phyloP scores from a whole-genome alignment of 495 filamentous ascomycete genomes.

The Hyaloscypha bicolor region DNA sequence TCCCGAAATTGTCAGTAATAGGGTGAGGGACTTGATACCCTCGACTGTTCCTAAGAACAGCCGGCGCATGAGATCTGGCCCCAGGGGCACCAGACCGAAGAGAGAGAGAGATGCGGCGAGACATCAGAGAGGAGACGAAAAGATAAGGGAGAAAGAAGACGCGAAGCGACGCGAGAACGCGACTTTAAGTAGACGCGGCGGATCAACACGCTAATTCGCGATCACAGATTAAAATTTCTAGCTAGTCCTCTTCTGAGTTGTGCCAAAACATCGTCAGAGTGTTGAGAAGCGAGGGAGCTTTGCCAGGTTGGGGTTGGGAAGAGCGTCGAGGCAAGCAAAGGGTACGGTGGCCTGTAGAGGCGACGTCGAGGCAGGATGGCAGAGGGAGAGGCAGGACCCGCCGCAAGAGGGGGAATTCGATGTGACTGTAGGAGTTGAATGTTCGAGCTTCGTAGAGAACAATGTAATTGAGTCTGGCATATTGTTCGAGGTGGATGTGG shows the following conservation, averaged over 20 bases:
- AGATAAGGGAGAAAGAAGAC: neutral
- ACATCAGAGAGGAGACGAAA: neutral
- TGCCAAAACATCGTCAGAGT: neutral
- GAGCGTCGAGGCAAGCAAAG: neutral
- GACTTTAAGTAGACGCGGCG: neutral
- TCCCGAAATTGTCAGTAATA: neutral
- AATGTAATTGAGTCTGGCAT: too few relatives aligned
- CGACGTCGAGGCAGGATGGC: too few relatives aligned
- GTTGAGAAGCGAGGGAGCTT: neutral
- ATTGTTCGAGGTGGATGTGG: too few relatives aligned
- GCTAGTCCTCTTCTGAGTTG: neutral
- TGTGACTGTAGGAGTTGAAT: too few relatives aligned
- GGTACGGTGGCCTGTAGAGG: neutral
- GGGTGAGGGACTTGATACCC: slow-evolving; percentile 12
- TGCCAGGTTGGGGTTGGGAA: neutral
- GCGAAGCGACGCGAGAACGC: neutral
- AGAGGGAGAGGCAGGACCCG: too few relatives aligned
- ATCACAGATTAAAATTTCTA: neutral
- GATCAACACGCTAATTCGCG: neutral
- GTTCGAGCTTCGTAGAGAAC: too few relatives aligned
- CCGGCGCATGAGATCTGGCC: neutral
- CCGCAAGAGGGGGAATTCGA: too few relatives aligned
- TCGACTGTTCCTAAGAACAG: slow-evolving; percentile 2
- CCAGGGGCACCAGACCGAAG: neutral
- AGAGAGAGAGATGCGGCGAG: neutral